Base-by-base conservation (phyloP, 371 early-diverging fungal species). In the Lichtheimia hyalospora region DNA sequence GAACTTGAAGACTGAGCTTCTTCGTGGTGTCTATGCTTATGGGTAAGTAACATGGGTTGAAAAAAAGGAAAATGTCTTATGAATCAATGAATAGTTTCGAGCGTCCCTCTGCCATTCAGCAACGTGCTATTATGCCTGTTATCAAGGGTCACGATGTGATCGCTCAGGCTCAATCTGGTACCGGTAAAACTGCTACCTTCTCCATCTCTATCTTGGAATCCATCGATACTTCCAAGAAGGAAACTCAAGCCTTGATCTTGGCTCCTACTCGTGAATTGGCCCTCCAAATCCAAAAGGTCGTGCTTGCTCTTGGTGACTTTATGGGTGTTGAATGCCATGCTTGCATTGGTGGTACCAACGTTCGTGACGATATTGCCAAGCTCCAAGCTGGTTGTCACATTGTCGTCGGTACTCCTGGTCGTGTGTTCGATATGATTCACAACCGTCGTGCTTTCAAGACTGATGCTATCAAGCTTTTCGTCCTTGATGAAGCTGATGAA, bases 401-500 rank as follows among this genome's bases (percentile, higher is more conserved):
- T 51, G 91, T 96, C 49, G 91, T 91, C 43, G 97, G 96, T 65
- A 96, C 97, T 44, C 97, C 97, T 43, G 98, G 98, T 73, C 89
- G 97, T 73, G 93, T 96, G 50, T 84, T 83, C 57, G 96, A 97
- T 69, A 93, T 97, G 96, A 93, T 97, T 68, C 64, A 79, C 63
- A 89, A 92, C 75, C 86, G 91, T 61, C 81, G 92, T 52, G 83
- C 84, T 52, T 75, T 97, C 56, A 85, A 89, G 52, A 84, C 94
- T 50, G 84, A 87, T 56, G 23, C 77, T 64, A 89, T 97, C 68
- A 91, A 91, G 77, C 85, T 96, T 88, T 92, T 98, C 66, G 90
- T 98, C 57, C 87, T 98, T 43, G 98, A 98, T 80, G 98, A 97
- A 78, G 97, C 98, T 51, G 98, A 98, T 84, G 96, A 96, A 77